phyloP scores from a whole-genome alignment of 2,329 filamentous ascomycete species.

The Pseudogymnoascus sp. region DNA sequence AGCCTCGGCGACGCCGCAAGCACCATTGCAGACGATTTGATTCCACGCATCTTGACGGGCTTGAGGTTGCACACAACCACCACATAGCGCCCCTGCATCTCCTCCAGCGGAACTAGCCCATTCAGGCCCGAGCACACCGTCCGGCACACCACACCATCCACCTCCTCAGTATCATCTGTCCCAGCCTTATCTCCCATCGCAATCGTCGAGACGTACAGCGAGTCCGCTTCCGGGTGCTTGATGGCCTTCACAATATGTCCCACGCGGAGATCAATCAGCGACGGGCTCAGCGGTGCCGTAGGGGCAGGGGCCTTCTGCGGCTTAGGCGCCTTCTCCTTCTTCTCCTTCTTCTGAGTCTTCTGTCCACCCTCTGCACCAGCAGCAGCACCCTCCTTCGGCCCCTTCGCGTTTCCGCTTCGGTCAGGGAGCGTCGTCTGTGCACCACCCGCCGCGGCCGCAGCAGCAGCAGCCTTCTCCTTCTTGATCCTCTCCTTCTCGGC shows the following conservation, averaged over 20 bases:
- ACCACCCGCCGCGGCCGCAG: conserved; percentile 35
- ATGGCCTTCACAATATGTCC: conserved; percentile 95
- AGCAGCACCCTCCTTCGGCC: conserved; percentile 31
- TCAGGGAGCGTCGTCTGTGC: conserved; percentile 46
- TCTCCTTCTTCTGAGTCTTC: conserved; percentile 67
- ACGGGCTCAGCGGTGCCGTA: conserved; percentile 70
- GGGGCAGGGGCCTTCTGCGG: conserved; percentile 57
- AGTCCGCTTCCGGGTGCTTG: conserved; percentile 94
- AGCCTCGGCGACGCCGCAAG: conserved; percentile 82
- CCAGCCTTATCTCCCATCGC: conserved; percentile 83
- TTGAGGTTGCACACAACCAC: conserved; percentile 96
- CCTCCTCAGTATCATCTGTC: conserved; percentile 81
- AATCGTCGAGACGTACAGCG: conserved; percentile 89
- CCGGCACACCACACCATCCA: conserved; percentile 82
- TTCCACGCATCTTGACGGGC: conserved; percentile 96
- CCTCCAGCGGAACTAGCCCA: conserved; percentile 81
- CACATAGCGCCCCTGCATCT: conserved; percentile 95
- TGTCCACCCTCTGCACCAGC: conserved; percentile 32
- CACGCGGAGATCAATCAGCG: conserved; percentile 87
- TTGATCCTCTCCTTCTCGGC: conserved; percentile 94
- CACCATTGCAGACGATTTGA: conserved; percentile 80
- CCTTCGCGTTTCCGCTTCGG: conserved; percentile 47
- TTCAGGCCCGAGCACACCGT: conserved; percentile 97
- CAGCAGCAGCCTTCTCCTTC: conserved; percentile 76
- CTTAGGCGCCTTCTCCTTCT: conserved; percentile 83